Evolutionary conservation across 331 rosid genomes (phyloP), one percentile per base, ranked within the genome.

Genomic region (Stylosanthes scabra): DNA sequence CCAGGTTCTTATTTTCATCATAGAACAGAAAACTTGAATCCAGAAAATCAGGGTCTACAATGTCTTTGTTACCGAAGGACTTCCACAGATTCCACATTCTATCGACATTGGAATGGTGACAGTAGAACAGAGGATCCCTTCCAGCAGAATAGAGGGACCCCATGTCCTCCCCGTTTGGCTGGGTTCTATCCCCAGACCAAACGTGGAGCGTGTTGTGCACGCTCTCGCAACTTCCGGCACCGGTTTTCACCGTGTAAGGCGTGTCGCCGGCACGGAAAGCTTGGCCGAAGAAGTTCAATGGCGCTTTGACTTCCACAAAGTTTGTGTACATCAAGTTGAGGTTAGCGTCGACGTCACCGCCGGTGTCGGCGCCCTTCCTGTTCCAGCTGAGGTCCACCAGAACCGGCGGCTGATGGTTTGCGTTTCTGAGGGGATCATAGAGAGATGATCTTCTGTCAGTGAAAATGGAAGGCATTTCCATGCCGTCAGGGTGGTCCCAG

Each of bases 71-170:
- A 49, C 55, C 55, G 7, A 49, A 49, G 0, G 55, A 49, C 0
- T 12, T 3, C 96, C 90, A 87, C 0, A 89, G 0, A 1, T n/a
- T 14, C 96, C 96, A 87, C 76, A 89, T 5, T 8, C 96, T 83
- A 13, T 89, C 96, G 0, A 89, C 39, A 46, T 89, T 89, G 7
- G 96, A 66, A 50, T 87, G 92, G 29, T 89, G 90, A 9, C 81
- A 55, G 44, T 7, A 89, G 64, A 89, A 89, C 4, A 89, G 62
- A 7, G 96, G 96, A 44, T 89, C 96, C 8, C 87, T 59, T 4
- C 66, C 90, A 0, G 96, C 88, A 0, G 96, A 82, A 59, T 85
- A 89, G 74, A 89, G 81, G 57, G 72, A 73, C 0, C 96, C 96
- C 92, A 87, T 89, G 83, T 89, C 41, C 63, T 89, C 90, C 0